phyloP scores from a whole-genome alignment of 805 yeast genomes.

The Nakazawaea siamensis region DNA sequence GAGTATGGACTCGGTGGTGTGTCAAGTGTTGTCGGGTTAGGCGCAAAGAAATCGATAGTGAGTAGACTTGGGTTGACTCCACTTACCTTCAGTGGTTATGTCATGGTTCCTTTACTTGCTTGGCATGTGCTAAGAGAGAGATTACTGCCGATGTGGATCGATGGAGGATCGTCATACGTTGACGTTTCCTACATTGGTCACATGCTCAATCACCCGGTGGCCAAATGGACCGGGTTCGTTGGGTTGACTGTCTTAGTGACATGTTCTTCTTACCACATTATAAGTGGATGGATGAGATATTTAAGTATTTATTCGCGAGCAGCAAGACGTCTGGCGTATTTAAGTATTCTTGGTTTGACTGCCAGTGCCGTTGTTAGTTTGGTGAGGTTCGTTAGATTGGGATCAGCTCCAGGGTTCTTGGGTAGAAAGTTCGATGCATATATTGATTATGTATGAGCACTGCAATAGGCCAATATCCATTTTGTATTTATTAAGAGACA shows the following conservation, averaged over 20 bases:
- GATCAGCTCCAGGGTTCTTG: constrained; percentile 16
- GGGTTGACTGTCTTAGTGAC: constrained; percentile 27
- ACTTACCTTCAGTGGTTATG: constrained; percentile 50
- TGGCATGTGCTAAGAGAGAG: constrained; percentile 44
- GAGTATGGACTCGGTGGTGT: constrained; percentile 60
- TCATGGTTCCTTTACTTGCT: constrained; percentile 33
- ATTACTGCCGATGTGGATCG: constrained; percentile 40
- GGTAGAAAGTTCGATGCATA: constrained; percentile 16
- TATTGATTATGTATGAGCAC: constrained; percentile 23
- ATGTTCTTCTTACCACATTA: constrained; percentile 41
- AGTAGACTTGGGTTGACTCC: constrained; percentile 47
- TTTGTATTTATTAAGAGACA: constrained; percentile 70
- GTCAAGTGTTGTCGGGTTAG: constrained; percentile 45
- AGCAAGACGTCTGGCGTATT: constrained; percentile 38
- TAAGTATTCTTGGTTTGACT: constrained; percentile 27
- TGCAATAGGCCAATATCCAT: constrained; percentile 76
- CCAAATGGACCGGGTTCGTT: constrained; percentile 21
- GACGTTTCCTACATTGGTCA: constrained; percentile 44
- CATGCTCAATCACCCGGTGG: constrained; percentile 18
- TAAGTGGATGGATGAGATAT: constrained; percentile 45
- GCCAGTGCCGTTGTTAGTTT: constrained; percentile 30
- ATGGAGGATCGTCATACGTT: constrained; percentile 58
- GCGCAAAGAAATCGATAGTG: constrained; percentile 38
- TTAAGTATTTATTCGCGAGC: constrained; percentile 27
- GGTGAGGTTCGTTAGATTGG: constrained; percentile 15